Evolutionary conservation across 2,329 filamentous ascomycete genomes (phyloP), one percentile per base, ranked within the genome.

Genomic region (Xylaria hypoxylon): DNA sequence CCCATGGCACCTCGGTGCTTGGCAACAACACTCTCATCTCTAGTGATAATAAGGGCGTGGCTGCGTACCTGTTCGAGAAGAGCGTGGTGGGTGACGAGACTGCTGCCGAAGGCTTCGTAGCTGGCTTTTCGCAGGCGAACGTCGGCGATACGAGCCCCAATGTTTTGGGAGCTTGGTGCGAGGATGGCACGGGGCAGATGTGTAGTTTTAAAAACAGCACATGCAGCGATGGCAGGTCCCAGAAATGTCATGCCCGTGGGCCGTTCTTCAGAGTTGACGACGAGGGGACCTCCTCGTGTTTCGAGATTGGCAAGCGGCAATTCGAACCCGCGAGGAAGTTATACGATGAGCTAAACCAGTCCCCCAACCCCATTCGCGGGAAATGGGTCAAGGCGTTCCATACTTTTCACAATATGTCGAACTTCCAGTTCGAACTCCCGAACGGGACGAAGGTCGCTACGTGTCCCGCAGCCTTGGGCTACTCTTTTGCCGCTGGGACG

Each of bases 41-140:
- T 2, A 95, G 93, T n/a, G 95, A 98, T 78, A 98, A 98, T 82
- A 98, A 98, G 80, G 95, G 95, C 13, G 93, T 97, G 6, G 94
- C 95, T 2, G 92, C 94, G 0, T 91, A 91, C 76, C 82, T 97
- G 13, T 90, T 97, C 59, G 95, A 98, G 77, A 86, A 91, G 70
- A 89, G 87, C 58, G 84, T 91, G 55, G 77, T 80, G 2, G 79
- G 78, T n/a, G 83, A 87, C 19, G 75, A 82, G 1, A 83, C 81
- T 19, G 88, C 89, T 38, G 85, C 87, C 0, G 82, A 88, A 2
- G 86, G 85, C 10, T 97, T 97, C 72, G 92, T 97, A 1, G 94
- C 94, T 2, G 95, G 93, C 4, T 98, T 97, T 78, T 96, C 93
- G 0, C 95, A 97, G 77, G 89, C 94, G 11, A 97, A 91, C 70